Evolutionary conservation across 129 eudicot species (phyloP), one percentile per base, ranked within the genome.

Genomic region (Escallonia rubra): DNA sequence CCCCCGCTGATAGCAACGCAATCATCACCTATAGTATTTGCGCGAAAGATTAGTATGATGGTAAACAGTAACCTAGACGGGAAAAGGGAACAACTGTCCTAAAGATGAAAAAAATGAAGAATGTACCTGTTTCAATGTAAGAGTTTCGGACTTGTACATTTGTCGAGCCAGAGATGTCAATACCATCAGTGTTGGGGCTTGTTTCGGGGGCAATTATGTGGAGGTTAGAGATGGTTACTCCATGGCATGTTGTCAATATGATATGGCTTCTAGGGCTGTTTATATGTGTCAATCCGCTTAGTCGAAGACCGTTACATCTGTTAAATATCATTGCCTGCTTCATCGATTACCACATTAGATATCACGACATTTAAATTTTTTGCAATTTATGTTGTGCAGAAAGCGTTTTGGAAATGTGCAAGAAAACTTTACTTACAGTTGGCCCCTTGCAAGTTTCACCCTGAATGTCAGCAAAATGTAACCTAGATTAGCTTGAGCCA

Each of bases 171-270:
- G 83, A 70, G 61, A 89, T 39, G 72, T 83, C 71, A 3, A 86
- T 86, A 5, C 85, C 96, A 66, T 89, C 96, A 2, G 94, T 89
- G 54, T 89, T 89, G 5, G 86, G 90, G 84, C 94, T 89, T 48
- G 74, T 78, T 55, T 78, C 81, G 6, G 96, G 96, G 34, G 96
- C 93, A 4, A 74, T 71, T 59, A 86, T 66, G 9, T 67, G 78
- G n/a, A 89, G 61, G 57, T 89, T 74, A 64, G 90, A 73, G 52
- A 86, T 53, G 5, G 68, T 42, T 11, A 59, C 89, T 63, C 70
- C 87, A 13, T 76, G 65, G 40, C 82, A 82, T 45, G 73, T 64
- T 23, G 81, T 75, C 38, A 89, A 50, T 50, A 72, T 58, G 43
- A 85, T 73, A 61, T 89, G 96, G 47, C 68, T 72, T 73, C 85